phyloP scores from a whole-genome alignment of 106 monocot species.

The Acorus gramineus region DNA sequence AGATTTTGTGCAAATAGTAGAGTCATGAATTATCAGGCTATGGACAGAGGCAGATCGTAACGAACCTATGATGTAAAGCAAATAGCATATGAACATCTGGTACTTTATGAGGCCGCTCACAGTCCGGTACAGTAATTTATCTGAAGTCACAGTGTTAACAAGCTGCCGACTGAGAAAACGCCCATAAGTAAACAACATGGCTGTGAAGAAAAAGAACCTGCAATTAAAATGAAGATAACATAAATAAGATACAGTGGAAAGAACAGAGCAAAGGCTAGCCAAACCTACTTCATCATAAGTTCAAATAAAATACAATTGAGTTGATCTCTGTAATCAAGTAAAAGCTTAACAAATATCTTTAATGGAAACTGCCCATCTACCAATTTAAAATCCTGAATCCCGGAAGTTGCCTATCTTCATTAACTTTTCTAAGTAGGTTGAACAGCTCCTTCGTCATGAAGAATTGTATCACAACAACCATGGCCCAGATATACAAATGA shows the following conservation, averaged over 20 bases:
- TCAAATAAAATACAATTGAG: no score
- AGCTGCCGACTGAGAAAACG: slow-evolving; percentile 89
- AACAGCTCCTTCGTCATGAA: slow-evolving; percentile 89
- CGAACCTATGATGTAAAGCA: slow-evolving; percentile 75
- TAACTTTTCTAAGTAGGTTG: slow-evolving; percentile 79
- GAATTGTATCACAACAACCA: slow-evolving; percentile 94
- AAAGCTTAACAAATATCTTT: no score
- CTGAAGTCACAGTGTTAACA: slow-evolving; percentile 86
- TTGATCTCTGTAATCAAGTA: no score
- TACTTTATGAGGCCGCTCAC: slow-evolving; percentile 88
- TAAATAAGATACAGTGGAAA: not conserved
- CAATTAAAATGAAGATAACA: slow-evolving; percentile 5
- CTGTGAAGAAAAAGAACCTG: slow-evolving; percentile 94
- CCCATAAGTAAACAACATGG: slow-evolving; percentile 90
- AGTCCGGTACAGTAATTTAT: slow-evolving; percentile 77
- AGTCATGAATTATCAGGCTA: not conserved
- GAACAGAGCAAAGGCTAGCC: no score
- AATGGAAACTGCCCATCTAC: slow-evolving; percentile 20
- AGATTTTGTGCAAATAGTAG: not conserved
- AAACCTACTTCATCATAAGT: no score
- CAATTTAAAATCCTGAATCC: slow-evolving; percentile 95
- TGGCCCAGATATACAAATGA: slow-evolving; percentile 93
- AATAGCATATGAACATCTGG: slow-evolving; percentile 97
- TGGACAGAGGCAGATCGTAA: not conserved
- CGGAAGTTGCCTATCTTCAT: slow-evolving; percentile 77